These are phyloP conservation scores for Panicum virgatum DNA, from an alignment of 202 grass and related monocot species.

Conservation along the genomic window DNA sequence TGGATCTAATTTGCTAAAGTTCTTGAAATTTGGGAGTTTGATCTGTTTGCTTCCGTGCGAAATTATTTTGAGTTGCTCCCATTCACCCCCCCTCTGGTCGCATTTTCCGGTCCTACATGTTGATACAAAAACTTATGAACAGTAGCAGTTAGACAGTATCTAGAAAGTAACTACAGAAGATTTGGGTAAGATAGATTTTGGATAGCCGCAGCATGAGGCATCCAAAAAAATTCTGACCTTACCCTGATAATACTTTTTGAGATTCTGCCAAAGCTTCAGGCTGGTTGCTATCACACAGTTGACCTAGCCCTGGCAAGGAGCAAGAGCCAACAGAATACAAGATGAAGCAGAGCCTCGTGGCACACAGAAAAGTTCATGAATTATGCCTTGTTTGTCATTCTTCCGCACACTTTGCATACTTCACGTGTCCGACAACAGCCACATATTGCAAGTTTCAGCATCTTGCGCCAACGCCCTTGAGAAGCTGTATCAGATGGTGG, in stretches of 20 bases:
- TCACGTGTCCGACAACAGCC: conserved; percentile 19
- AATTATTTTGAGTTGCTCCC: too few species aligned
- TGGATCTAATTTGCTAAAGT: too few species aligned
- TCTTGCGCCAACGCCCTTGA: too few species aligned
- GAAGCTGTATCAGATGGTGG: too few species aligned
- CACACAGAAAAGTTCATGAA: too few species aligned
- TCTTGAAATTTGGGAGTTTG: too few species aligned
- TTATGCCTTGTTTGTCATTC: conserved; percentile 46
- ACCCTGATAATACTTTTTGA: conserved; percentile 33
- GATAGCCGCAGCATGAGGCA: conserved; percentile 12
- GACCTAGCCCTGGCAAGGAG: neutral
- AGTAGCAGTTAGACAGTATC: conserved; percentile 27
- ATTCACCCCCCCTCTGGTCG: too few species aligned
- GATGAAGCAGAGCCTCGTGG: conserved; percentile 33
- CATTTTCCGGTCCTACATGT: too few species aligned
- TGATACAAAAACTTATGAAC: neutral
- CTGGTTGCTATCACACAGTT: conserved; percentile 23
- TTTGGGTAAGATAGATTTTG: conserved; percentile 40
- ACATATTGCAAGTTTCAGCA: too few species aligned
- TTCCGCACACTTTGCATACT: neutral
- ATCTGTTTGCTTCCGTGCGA: too few species aligned
- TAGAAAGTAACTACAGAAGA: conserved; percentile 44
- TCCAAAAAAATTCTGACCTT: conserved; percentile 25
- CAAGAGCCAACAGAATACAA: conserved; percentile 33
- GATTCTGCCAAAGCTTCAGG: conserved; percentile 38